Evolutionary conservation across 2,329 filamentous ascomycete genomes (phyloP).

Genomic region (Cryphonectria radicalis): DNA sequence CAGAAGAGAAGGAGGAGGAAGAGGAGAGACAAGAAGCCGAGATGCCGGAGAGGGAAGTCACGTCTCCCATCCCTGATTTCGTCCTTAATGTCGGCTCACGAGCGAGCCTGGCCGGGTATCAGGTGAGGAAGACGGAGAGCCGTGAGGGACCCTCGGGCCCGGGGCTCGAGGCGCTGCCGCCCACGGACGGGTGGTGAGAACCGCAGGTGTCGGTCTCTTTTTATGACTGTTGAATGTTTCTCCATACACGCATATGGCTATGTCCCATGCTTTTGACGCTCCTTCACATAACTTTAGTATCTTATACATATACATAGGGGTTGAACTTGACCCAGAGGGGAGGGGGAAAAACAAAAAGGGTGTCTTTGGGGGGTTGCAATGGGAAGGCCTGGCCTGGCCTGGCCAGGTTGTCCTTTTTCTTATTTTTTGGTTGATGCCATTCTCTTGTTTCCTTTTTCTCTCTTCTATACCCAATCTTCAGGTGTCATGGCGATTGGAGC

Average conservation of each 20-base stretch:
- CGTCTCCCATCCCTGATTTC: conserved; percentile 66
- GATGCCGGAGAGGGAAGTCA: conserved; percentile 53
- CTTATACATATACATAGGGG: neutral
- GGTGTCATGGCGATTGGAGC: conserved; percentile 15
- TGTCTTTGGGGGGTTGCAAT: neutral
- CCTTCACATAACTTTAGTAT: conserved; percentile 10
- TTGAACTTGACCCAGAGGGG: neutral
- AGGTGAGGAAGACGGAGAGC: conserved; percentile 43
- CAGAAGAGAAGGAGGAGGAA: conserved; percentile 31
- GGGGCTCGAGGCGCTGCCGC: conserved; percentile 23
- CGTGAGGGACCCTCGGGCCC: conserved; percentile 34
- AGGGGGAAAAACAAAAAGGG: neutral
- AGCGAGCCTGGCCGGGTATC: conserved; percentile 53
- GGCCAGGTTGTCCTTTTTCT: conserved; percentile 19
- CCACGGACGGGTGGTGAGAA: neutral
- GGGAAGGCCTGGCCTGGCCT: neutral
- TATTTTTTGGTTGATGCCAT: conserved; percentile 25
- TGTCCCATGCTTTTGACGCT: neutral
- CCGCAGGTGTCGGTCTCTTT: conserved; percentile 6
- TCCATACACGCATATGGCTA: neutral
- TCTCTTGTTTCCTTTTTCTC: conserved; percentile 15
- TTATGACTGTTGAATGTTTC: conserved; percentile 1
- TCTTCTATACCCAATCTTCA: conserved; percentile 25
- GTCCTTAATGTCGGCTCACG: conserved; percentile 58
- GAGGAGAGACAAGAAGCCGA: conserved; percentile 16